Evolutionary conservation across 2,329 filamentous ascomycete species (phyloP).

Genomic region (Ophiostoma angusticollis): DNA sequence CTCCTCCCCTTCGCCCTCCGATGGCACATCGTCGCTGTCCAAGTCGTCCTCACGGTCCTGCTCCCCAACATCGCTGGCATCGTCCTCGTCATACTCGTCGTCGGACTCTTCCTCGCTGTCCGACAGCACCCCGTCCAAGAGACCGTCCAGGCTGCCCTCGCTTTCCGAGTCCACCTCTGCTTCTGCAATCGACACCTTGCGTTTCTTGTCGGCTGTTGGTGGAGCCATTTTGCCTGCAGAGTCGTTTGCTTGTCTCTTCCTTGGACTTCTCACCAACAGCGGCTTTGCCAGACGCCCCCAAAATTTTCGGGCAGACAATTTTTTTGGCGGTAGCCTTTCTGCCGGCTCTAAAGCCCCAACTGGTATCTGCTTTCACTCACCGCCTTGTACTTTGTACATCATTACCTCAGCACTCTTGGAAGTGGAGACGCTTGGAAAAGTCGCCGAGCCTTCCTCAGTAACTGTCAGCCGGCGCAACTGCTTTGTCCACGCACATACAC

Average conservation of each 20-base stretch:
- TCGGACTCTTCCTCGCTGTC: conserved; percentile 46
- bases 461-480: conserved; percentile 1
- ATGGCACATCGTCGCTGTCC: conserved; percentile 28
- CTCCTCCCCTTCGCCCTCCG: conserved; percentile 26
- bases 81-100: conserved; percentile 34
- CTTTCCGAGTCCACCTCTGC: conserved; percentile 41
- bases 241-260: background rate
- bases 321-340: conserved; percentile 13
- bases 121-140: conserved; percentile 44
- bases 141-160: conserved; percentile 39
- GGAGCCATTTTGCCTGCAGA: conserved; percentile 24
- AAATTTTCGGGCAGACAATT: conserved; percentile 11
- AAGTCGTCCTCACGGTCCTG: conserved; percentile 33
- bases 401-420: too few relatives aligned
- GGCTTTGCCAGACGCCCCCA: background rate
- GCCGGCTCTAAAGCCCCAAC: conserved; percentile 1
- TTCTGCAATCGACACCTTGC: conserved; percentile 48
- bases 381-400: too few relatives aligned
- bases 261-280: background rate
- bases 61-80: conserved; percentile 22
- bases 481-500: background rate
- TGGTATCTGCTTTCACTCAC: background rate
- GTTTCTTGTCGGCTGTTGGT: conserved; percentile 36
- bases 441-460: conserved; percentile 5
- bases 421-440: too few relatives aligned